Evolutionary conservation across 495 filamentous ascomycete genomes (phyloP), one percentile per base, ranked within the genome.

Genomic region (Aspergillus sclerotioniger): DNA sequence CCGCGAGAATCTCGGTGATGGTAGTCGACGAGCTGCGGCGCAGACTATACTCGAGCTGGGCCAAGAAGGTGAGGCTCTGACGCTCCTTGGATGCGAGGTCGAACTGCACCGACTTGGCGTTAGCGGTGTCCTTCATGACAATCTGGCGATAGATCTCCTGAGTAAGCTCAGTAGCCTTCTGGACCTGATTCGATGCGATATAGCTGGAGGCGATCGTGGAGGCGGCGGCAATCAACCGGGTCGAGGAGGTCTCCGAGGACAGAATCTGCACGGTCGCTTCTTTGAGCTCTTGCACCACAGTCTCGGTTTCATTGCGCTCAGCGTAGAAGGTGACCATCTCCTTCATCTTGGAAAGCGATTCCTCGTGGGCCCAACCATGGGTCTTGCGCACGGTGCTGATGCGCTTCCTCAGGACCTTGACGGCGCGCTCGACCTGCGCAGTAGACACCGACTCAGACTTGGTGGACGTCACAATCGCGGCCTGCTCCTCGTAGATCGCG

Each of bases 111-210:
- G 59, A 51, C 51, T 62, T 64, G 16, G 54, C 32, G 19, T 69
- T 69, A n/a, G 51, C 37, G 0, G 58, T 61, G 31, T 69, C 63
- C 45, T 61, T 64, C 52, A 60, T 52, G 35, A 69, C 53, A 35
- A 62, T 57, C 61, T 76, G 73, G 56, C 73, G 71, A 48, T 76
- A 75, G n/a, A 76, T 63, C 61, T 76, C 73, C 51, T 76, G 54
- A 0, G 65, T 55, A 25, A 76, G 54, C 59, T 74, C 69, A 10
- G 58, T 65, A 0, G 67, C 71, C 59, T 69, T 72, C 25, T 68
- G 53, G 3, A 64, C 62, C 57, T 74, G 70, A 20, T 65, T 65
- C 21, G 63, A 66, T 4, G 60, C 58, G 28, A 72, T 70, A 53
- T 74, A 76, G 49, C 69, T 69, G 8, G 65, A 48, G 12, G 69